Evolutionary conservation across 805 yeast genomes (phyloP), one percentile per base, ranked within the genome.

Genomic region (Saccharomycopsis selenospora): DNA sequence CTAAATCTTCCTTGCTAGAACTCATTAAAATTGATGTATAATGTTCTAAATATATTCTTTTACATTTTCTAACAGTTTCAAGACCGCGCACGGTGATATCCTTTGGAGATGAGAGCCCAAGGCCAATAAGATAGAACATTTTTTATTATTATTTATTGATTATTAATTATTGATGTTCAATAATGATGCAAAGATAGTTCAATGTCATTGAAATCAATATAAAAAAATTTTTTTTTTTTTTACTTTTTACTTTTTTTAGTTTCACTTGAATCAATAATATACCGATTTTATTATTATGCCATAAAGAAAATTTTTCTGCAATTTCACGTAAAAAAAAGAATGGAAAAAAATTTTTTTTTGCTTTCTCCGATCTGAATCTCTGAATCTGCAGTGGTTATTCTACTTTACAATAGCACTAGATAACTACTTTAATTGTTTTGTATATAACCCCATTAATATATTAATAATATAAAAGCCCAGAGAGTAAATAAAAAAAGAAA

Each of bases 71-170:
- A 48, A 93, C 89, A 2, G 82, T 77, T 59, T 91, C 89, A 25
- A 93, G 72, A 1, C 99, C 99, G 58, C 97, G 82, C 13, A 91
- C 96, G 0, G 98, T 90, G 60, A 91, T 89, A 62, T 91, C 99
- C 13, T 82, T 70, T 56, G 80, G 93, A 60, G 89, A 81, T 3
- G 96, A 87, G 42, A 91, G 76, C 3, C 99, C 99, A 48, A 91
- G 71, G 11, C 99, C 99, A 50, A 91, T 79, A 53, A 91, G 75
- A 63, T 91, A 93, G 42, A 91, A 71, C 98, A 93, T 91, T 46
- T 48, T 61, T 11, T 43, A 8, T 13, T n/a, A 51, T n/a, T 43
- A n/a, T n/a, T n/a, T n/a, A n/a, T n/a, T n/a, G n/a, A n/a, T n/a
- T n/a, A n/a, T n/a, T n/a, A n/a, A n/a, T n/a, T n/a, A n/a, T n/a